phyloP scores from a whole-genome alignment of 2,329 filamentous ascomycete genomes.

The Blastomyces silverae region DNA sequence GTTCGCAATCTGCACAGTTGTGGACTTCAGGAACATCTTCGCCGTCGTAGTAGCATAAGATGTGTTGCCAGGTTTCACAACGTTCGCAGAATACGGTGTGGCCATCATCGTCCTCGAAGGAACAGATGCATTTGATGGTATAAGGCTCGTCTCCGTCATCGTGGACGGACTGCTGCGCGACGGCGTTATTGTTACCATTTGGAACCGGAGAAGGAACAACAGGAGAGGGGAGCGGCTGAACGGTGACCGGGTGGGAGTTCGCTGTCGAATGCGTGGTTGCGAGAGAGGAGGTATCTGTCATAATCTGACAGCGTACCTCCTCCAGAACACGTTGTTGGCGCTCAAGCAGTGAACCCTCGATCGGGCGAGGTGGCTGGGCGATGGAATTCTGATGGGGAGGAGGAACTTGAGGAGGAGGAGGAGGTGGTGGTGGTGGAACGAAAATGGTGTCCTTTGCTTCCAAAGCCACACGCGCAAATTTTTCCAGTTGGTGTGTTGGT shows the following conservation, averaged over 20 bases:
- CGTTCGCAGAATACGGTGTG: slow-evolving; percentile 94
- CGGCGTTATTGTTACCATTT: slow-evolving; percentile 32
- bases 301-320: slow-evolving; percentile 48
- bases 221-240: slow-evolving; percentile 37
- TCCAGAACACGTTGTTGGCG: slow-evolving; percentile 24
- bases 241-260: slow-evolving; percentile 43
- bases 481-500: slow-evolving; percentile 9
- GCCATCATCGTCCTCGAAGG: slow-evolving; percentile 89
- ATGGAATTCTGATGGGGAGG: slow-evolving; percentile 15
- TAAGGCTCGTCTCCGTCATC: slow-evolving; percentile 52
- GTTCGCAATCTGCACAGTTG: slow-evolving; percentile 82
- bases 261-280: slow-evolving; percentile 45
- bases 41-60: slow-evolving; percentile 87
- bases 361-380: background rate
- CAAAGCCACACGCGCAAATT: slow-evolving; percentile 8
- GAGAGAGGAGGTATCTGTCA: slow-evolving; percentile 49
- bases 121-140: slow-evolving; percentile 97
- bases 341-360: slow-evolving; percentile 13
- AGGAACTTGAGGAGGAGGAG: background rate
- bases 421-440: background rate
- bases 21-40: slow-evolving; percentile 69
- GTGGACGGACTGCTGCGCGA: slow-evolving; percentile 39
- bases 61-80: slow-evolving; percentile 98
- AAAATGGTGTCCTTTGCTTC: slow-evolving; percentile 6
- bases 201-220: slow-evolving; percentile 35